These are phyloP conservation scores for Coemansia sp. DNA, from an alignment of 192 early-diverging fungal genomes.

Conservation along the genomic window DNA sequence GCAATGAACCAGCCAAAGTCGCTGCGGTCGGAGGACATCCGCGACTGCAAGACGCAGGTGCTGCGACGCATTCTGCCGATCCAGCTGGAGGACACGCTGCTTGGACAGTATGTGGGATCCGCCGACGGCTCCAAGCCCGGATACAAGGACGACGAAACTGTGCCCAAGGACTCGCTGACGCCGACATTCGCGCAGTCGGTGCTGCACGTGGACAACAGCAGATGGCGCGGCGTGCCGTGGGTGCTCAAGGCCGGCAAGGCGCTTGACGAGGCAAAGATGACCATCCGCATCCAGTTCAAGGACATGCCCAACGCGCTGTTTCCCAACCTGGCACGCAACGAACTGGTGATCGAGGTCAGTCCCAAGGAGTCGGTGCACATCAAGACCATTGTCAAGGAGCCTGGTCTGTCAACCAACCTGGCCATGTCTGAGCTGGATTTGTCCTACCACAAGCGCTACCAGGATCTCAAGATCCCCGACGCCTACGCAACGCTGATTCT, in stretches of 20 bases:
- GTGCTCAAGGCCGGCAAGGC: slow-evolving; percentile 86
- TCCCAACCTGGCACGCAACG: slow-evolving; percentile 79
- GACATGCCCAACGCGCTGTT: slow-evolving; percentile 86
- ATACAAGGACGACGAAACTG: slow-evolving; percentile 91
- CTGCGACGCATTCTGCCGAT: slow-evolving; percentile 80
- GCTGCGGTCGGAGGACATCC: slow-evolving; percentile 86
- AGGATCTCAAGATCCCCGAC: slow-evolving; percentile 89
- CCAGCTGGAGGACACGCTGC: slow-evolving; percentile 75
- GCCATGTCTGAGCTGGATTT: slow-evolving; percentile 92
- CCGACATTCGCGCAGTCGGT: slow-evolving; percentile 91
- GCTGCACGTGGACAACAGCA: slow-evolving; percentile 89
- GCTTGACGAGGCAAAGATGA: slow-evolving; percentile 88
- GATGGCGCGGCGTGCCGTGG: slow-evolving; percentile 78
- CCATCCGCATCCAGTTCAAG: slow-evolving; percentile 96
- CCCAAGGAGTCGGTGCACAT: slow-evolving; percentile 95
- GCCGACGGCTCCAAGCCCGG: slow-evolving; percentile 81
- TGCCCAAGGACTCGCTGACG: slow-evolving; percentile 80
- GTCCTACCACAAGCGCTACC: slow-evolving; percentile 87
- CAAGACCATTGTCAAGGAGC: slow-evolving; percentile 96
- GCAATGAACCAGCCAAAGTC: slow-evolving; percentile 94
- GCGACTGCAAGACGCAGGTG: slow-evolving; percentile 94
- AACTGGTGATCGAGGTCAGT: slow-evolving; percentile 93
- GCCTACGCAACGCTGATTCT: slow-evolving; percentile 96
- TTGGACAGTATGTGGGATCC: slow-evolving; percentile 87
- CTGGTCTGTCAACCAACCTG: slow-evolving; percentile 81